Conservation (phyloP, 2,329 filamentous ascomycete species). For the Calcarisporium arbuscula region DNA sequence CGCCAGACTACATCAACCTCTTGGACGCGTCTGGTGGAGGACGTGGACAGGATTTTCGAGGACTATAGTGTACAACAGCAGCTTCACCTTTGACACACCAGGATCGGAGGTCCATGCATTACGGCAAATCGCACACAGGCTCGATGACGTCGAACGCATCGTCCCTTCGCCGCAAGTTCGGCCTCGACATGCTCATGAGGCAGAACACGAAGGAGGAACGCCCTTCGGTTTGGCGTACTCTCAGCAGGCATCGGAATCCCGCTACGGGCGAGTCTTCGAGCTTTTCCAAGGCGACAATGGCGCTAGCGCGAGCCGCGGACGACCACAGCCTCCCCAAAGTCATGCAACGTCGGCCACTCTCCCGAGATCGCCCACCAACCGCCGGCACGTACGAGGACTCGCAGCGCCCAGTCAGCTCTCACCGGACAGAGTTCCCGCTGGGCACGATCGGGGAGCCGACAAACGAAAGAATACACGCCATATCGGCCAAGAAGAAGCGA, state of each 20-base stretch:
- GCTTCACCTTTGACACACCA: conserved; percentile 30
- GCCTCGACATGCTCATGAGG: conserved; percentile 67
- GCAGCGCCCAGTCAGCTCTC: conserved; percentile 50
- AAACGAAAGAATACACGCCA: conserved; percentile 31
- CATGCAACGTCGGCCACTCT: conserved; percentile 40
- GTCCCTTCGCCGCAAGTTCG: conserved; percentile 77
- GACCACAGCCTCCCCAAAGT: conserved; percentile 47
- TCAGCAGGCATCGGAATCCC: conserved; percentile 71
- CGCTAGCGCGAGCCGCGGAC: conserved; percentile 72
- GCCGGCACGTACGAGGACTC: conserved; percentile 56
- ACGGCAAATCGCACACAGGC: conserved; percentile 57
- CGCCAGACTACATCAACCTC: conserved; percentile 80
- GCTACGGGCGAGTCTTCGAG: conserved; percentile 56
- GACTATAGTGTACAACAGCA: conserved; percentile 38
- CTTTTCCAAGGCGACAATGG: conserved; percentile 61
- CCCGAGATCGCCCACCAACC: conserved; percentile 54
- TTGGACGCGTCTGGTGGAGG: conserved; percentile 84
- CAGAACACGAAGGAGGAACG: conserved; percentile 76
- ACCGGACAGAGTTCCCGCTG: conserved; percentile 47
- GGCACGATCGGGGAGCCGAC: conserved; percentile 56
- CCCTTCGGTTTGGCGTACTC: conserved; percentile 74
- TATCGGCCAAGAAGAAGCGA: conserved; percentile 64
- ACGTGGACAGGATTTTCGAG: conserved; percentile 84
- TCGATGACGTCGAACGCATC: conserved; percentile 83
- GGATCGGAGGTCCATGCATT: conserved; percentile 55